phyloP scores from a whole-genome alignment of 73 alveolate species.

The Paramecium pentaurelia region DNA sequence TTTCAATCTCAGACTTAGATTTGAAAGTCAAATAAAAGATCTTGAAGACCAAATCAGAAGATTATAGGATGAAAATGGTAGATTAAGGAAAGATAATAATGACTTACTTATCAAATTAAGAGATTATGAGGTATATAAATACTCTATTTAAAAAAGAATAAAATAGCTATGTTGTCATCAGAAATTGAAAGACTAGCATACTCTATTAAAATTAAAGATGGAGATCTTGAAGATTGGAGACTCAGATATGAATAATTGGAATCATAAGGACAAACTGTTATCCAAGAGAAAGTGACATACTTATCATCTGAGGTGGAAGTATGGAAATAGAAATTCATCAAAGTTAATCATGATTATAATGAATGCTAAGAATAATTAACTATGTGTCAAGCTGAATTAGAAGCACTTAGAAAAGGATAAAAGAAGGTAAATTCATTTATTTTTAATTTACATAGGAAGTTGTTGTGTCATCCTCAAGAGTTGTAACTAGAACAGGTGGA shows the following conservation, averaged over 20 bases:
- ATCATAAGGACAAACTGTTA: background rate
- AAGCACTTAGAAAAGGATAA: slow-evolving; percentile 6
- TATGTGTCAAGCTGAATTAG: slow-evolving; percentile 32
- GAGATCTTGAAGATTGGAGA: background rate
- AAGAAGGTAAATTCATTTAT: background rate
- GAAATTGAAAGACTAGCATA: background rate
- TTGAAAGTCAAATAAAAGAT: background rate
- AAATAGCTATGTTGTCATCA: background rate
- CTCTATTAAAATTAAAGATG: background rate
- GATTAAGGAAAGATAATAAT: background rate
- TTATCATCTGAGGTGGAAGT: background rate
- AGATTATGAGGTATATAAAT: background rate
- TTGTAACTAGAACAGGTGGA: slow-evolving; percentile 1
- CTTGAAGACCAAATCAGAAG: background rate
- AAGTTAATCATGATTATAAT: slow-evolving; percentile 3
- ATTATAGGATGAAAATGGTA: background rate
- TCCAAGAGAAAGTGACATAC: background rate
- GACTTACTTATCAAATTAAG: background rate
- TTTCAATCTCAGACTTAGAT: background rate
- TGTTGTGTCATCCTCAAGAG: background rate
- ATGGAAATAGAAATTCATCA: background rate
- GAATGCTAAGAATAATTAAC: background rate
- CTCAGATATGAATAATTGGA: background rate
- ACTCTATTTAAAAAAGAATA: background rate
- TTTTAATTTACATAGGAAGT: background rate